These are phyloP conservation scores for Daphne laureola DNA, from an alignment of 441 rosid species.

Conservation along the genomic window DNA sequence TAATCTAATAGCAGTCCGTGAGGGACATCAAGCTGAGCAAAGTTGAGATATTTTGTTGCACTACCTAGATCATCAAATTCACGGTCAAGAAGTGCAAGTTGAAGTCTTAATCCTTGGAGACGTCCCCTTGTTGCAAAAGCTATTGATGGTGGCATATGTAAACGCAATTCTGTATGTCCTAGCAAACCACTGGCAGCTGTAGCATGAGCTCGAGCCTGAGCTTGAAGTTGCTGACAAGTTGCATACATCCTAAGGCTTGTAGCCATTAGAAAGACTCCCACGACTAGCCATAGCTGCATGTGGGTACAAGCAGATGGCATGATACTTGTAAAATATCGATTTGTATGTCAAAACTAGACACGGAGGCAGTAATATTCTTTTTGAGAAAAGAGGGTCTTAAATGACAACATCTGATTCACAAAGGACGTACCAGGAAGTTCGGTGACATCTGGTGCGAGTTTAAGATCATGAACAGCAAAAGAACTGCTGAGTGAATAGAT, in stretches of 20 bases:
- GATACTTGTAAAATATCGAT: slow-evolving; percentile 1
- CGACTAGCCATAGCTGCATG: slow-evolving; percentile 42
- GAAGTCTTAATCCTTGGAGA: slow-evolving; percentile 40
- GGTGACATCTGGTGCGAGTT: slow-evolving; percentile 48
- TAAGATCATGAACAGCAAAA: slow-evolving; percentile 43
- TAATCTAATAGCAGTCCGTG: too few relatives aligned
- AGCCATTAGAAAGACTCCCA: slow-evolving; percentile 37
- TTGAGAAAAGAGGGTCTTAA: background rate
- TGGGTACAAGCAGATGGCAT: slow-evolving; percentile 3
- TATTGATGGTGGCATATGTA: slow-evolving; percentile 39
- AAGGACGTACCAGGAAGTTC: slow-evolving; percentile 32
- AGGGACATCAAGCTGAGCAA: too few relatives aligned
- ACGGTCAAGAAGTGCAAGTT: slow-evolving; percentile 40
- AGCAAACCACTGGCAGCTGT: slow-evolving; percentile 42
- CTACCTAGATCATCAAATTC: slow-evolving; percentile 46
- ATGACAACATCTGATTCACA: slow-evolving; percentile 9
- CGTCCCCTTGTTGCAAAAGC: slow-evolving; percentile 45
- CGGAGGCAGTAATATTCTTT: too few relatives aligned
- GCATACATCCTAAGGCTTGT: slow-evolving; percentile 46
- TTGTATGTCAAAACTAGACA: too few relatives aligned
- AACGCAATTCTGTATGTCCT: slow-evolving; percentile 36
- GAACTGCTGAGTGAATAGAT: slow-evolving; percentile 28
- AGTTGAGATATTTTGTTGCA: too few relatives aligned
- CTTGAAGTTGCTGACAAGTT: slow-evolving; percentile 47
- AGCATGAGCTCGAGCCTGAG: slow-evolving; percentile 42